phyloP scores from a whole-genome alignment of 2,329 filamentous ascomycete species.

The Diaporthe australafricana region DNA sequence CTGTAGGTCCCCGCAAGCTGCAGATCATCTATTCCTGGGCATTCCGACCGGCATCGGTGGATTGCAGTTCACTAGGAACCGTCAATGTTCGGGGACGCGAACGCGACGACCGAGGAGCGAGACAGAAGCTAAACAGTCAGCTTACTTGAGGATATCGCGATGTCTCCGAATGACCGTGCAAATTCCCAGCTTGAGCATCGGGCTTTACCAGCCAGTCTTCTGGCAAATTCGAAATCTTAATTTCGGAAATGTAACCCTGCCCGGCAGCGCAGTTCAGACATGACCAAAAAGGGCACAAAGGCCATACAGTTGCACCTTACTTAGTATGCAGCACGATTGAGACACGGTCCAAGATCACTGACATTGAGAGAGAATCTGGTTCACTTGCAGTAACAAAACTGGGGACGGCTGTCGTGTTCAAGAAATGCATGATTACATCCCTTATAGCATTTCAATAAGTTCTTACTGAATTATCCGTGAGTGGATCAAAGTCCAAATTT shows the following conservation, averaged over 20 bases:
- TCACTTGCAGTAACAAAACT: neutral
- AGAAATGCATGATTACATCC: neutral
- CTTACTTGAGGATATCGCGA: neutral
- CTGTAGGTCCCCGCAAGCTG: neutral
- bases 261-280: too few species aligned
- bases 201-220: too few species aligned
- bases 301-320: too few species aligned
- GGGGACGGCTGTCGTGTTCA: neutral
- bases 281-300: too few species aligned
- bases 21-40: neutral
- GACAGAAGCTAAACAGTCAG: neutral
- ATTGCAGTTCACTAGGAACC: neutral
- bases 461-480: neutral
- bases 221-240: too few species aligned
- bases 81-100: neutral
- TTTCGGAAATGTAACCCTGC: too few species aligned
- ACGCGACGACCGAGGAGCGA: conserved; percentile 1
- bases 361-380: too few species aligned
- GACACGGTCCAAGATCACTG: too few species aligned
- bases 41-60: neutral
- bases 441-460: neutral
- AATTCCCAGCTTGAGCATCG: too few species aligned
- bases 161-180: neutral
- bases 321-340: too few species aligned
- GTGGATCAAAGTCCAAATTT: conserved; percentile 2